Base-by-base conservation (phyloP, 2,329 filamentous ascomycete species). In the Fusarium concolor region DNA sequence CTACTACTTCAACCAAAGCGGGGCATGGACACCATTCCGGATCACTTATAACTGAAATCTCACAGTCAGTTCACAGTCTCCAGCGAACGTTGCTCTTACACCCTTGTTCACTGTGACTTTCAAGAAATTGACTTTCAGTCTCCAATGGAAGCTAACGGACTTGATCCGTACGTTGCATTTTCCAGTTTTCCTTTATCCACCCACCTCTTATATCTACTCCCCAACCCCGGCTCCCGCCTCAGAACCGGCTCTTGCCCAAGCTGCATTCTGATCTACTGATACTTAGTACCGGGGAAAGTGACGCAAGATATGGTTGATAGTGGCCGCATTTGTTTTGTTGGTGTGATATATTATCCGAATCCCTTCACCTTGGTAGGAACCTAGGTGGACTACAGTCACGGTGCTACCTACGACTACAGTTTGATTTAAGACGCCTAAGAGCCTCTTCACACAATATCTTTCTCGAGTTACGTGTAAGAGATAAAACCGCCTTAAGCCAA, bases 281-380 rank as follows among this genome's bases (percentile, higher is more conserved):
- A 26, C 9, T 7, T 26, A 29, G 12, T 24, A 37, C 24, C 47
- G 49, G 38, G 49, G 55, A 31, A 24, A 54, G 62, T 68, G 66
- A 68, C 66, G 66, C 53, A 67, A 56, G 26, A 14, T 3, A 28
- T 43, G 33, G 29, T 45, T 55, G 20, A 20, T 18, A 20, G 44
- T 58, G 43, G 43, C 26, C 26, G 37, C 47, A 42, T 55, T 55
- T 10, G 20, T n/a, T 41, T 6, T 12, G 39, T 43, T 62, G 44
- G 35, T 8, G 6, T 61, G 12, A 31, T 63, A 65, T 56, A 61
- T 22, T 15, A 28, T 33, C 10, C 6, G 3, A 62, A 46, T 51
- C 33, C 24, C 29, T 63, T 58, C 28, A 56, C 18, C 29, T 42
- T 20, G 22, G 4, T n/a, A 14, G 15, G 9, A 10, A 3, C 15